Base-by-base conservation (phyloP, 768 basidiomycete species). In the Rhizopogon rudus region DNA sequence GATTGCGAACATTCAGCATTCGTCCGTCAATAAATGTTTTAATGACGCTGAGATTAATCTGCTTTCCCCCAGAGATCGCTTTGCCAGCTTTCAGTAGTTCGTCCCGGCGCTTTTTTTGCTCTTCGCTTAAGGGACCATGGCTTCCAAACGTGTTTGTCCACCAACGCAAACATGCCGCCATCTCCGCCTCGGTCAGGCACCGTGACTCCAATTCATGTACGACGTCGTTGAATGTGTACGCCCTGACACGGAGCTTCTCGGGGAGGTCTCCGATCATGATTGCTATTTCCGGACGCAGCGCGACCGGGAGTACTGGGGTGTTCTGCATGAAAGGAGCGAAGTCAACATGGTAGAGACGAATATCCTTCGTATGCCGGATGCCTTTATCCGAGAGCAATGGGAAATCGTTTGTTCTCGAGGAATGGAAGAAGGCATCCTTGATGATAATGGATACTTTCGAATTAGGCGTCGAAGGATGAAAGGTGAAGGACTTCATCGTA, bases 401-500 rank as follows among this genome's bases (percentile, higher is more conserved):
- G 64, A 96, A 82, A 1, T 74, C 66, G 2, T 72, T 67, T n/a
- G 71, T 72, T 0, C 65, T 55, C 10, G 77, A 74, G 58, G 85
- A 89, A 0, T 75, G 65, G 67, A 93, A 96, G 72, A 96, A 96
- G 2, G 86, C 83, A 1, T 77, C 71, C 65, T 91, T 84, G 57
- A 93, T 77, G n/a, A 81, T 67, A 8, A 68, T 71, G 0, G 88
- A 85, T 20, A 96, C 88, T 43, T 88, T 81, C 5, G 81, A 64
- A 0, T 88, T 90, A 1, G 95, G 93, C 0, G 93, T 94, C 0
- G 94, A 94, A 1, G 80, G 72, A 57, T 84, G 81, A 69, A 91
- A 97, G 1, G 90, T 86, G 74, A 97, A 98, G 73, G 93, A 96
- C 53, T 81, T 81, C 53, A 97, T 76, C 5, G 86, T 80, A 61